These are phyloP conservation scores for Kodamaea restingae DNA, from an alignment of 805 yeast genomes.

Conservation along the genomic window DNA sequence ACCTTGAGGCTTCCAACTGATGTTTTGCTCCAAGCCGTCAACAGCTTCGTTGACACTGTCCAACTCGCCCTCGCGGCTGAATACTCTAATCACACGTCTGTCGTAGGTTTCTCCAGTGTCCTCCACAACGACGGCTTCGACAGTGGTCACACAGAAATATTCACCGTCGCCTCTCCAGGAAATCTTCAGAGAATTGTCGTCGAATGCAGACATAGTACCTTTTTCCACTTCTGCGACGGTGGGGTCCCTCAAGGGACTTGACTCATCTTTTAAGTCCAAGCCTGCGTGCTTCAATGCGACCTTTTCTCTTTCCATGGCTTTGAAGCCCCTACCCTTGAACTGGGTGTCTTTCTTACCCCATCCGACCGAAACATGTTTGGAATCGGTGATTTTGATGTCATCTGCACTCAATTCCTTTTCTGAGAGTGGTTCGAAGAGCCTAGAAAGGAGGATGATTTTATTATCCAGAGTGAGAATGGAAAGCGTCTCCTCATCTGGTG, in stretches of 20 bases:
- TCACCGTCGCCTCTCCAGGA: constrained; percentile 98
- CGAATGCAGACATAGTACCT: constrained; percentile 60
- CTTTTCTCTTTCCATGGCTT: constrained; percentile 65
- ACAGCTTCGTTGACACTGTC: constrained; percentile 87
- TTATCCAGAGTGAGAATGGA: constrained; percentile 60
- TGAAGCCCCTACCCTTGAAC: constrained; percentile 90
- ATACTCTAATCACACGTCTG: constrained; percentile 81
- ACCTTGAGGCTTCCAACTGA: constrained; percentile 92
- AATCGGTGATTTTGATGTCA: constrained; percentile 56
- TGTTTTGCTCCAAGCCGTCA: constrained; percentile 66
- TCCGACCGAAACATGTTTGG: constrained; percentile 91
- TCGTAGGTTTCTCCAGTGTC: constrained; percentile 33
- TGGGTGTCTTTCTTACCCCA: constrained; percentile 99
- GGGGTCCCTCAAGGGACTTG: constrained; percentile 71
- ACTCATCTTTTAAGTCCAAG: constrained; percentile 57
- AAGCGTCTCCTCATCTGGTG: constrained; percentile 85
- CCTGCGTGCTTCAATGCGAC: constrained; percentile 57
- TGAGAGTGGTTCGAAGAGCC: constrained; percentile 73
- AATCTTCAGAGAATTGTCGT: constrained; percentile 45
- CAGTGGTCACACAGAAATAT: constrained; percentile 63
- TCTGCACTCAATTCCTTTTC: constrained; percentile 56
- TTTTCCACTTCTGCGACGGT: constrained; percentile 72
- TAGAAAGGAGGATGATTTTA: constrained; percentile 62
- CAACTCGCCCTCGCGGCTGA: constrained; percentile 70
- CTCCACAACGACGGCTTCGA: constrained; percentile 49